A percentile compares a stretch with the other conserved stretches of the same genome.
phyloP scores from a whole-genome alignment of 2,329 filamentous ascomycete genomes.

The Xylaria sp. region DNA sequence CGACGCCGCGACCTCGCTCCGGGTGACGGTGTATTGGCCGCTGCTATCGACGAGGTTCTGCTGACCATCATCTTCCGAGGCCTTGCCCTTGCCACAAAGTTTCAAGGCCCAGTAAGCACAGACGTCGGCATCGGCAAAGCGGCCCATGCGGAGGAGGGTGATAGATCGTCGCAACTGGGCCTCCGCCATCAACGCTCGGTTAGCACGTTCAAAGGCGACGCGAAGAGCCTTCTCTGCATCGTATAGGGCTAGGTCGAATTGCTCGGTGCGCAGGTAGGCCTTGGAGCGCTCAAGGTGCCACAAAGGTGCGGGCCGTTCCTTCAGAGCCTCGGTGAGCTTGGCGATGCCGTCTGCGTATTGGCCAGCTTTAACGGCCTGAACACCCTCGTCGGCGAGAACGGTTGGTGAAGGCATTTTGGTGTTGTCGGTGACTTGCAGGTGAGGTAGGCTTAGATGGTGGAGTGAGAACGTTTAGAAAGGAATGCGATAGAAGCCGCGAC shows the following conservation, averaged over 20 bases:
- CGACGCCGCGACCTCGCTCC: constrained; percentile 37
- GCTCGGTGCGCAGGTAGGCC: constrained; percentile 68
- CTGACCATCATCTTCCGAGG: constrained; percentile 42
- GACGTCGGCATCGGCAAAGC: constrained; percentile 74
- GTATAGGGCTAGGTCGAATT: constrained; percentile 65
- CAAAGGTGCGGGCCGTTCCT: constrained; percentile 66
- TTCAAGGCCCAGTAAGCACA: constrained; percentile 64
- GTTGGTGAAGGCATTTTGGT: constrained; percentile 52
- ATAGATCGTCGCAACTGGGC: constrained; percentile 81
- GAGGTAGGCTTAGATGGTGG: not conserved
- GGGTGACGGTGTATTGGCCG: constrained; percentile 51
- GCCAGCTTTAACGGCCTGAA: constrained; percentile 63
- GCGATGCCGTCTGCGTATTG: constrained; percentile 70
- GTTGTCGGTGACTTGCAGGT: not conserved
- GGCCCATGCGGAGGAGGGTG: constrained; percentile 68
- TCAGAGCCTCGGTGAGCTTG: constrained; percentile 69
- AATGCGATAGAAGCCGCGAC: too few relatives aligned
- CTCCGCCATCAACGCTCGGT: constrained; percentile 75
- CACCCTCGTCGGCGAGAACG: constrained; percentile 59
- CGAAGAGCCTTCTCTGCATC: constrained; percentile 71
- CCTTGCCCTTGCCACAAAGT: constrained; percentile 43
- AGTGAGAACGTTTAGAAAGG: too few relatives aligned
- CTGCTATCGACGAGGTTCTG: constrained; percentile 44
- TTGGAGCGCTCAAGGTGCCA: constrained; percentile 85
- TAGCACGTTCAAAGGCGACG: constrained; percentile 67